A percentile compares a stretch with the other conserved stretches of the same genome.
phyloP scores from a whole-genome alignment of 2,329 filamentous ascomycete species.

The Monosporascus sp. region DNA sequence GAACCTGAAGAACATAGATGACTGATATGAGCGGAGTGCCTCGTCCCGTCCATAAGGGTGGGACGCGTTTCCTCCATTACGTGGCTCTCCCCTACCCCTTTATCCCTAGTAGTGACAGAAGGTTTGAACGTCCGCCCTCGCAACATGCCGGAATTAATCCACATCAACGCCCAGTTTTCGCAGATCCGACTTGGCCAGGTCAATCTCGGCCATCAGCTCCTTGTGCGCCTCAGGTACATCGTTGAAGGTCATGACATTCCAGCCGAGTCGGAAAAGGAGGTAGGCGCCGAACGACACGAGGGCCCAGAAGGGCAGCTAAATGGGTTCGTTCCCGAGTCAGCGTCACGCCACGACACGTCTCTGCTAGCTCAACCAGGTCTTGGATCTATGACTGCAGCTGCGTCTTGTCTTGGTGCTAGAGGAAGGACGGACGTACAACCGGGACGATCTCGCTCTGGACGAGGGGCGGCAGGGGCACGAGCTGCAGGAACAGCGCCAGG shows the following conservation, averaged over 20 bases:
- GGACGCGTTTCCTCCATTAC: neutral
- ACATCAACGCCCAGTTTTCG: constrained; percentile 70
- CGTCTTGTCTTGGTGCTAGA: too few relatives aligned
- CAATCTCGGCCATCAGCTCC: constrained; percentile 82
- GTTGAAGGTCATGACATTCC: constrained; percentile 93
- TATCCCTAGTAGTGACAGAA: too few relatives aligned
- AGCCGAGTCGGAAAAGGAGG: constrained; percentile 85
- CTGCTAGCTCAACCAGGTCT: too few relatives aligned
- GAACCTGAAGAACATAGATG: neutral
- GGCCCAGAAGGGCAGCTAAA: constrained; percentile 84
- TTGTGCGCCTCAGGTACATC: constrained; percentile 87
- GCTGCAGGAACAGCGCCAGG: constrained; percentile 75
- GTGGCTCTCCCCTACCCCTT: neutral
- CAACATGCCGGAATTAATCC: constrained; percentile 44
- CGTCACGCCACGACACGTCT: too few relatives aligned
- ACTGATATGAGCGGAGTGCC: neutral
- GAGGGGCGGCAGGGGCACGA: constrained; percentile 72
- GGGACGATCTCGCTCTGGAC: constrained; percentile 84
- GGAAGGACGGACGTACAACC: constrained; percentile 56
- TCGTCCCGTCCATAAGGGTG: neutral
- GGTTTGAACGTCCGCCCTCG: too few relatives aligned
- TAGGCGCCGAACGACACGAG: constrained; percentile 88
- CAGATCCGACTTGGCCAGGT: constrained; percentile 68
- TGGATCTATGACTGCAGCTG: too few relatives aligned
- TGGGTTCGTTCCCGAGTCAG: constrained; percentile 3